Percentiles rank a stretch among this genome's conserved stretches.
Evolutionary conservation across 352 stramenopile genomes (phyloP).

Genomic region (Pythium biforme): DNA sequence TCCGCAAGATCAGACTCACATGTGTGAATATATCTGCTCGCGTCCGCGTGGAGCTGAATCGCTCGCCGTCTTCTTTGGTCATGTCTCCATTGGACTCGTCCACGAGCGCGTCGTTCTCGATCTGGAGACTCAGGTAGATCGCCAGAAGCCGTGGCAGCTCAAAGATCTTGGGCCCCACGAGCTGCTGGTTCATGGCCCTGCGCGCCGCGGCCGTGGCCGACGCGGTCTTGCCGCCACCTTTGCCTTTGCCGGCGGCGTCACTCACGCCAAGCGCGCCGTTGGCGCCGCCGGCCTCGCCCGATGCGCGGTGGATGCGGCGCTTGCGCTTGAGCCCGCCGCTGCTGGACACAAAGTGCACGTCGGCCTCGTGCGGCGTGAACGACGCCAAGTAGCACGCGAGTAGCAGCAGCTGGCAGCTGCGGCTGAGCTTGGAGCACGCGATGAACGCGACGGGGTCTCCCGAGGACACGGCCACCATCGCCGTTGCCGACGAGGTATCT

Average conservation of each 20-base stretch:
- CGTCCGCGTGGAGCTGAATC: conserved; percentile 24
- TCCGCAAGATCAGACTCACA: conserved; percentile 34
- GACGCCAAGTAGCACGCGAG: conserved; percentile 72
- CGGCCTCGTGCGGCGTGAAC: conserved; percentile 78
- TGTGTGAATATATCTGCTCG: conserved; percentile 79
- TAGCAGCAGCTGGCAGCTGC: conserved; percentile 68
- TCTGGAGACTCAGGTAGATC: conserved; percentile 73
- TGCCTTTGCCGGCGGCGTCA: not conserved
- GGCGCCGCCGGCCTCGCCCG: conserved; percentile 5
- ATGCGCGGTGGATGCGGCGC: conserved; percentile 39
- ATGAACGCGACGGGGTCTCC: conserved; percentile 42
- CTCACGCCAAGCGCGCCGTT: conserved; percentile 7
- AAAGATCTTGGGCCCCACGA: conserved; percentile 75
- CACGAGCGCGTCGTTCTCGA: conserved; percentile 29
- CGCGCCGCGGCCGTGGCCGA: conserved; percentile 27
- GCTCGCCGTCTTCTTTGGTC: not conserved
- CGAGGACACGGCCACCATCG: conserved; percentile 4
- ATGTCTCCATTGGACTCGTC: not conserved
- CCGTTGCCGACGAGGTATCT: not conserved
- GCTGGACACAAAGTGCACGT: conserved; percentile 71
- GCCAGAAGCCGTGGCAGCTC: conserved; percentile 66
- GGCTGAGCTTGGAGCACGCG: conserved; percentile 58
- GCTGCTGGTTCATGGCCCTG: conserved; percentile 34
- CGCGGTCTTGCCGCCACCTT: not conserved
- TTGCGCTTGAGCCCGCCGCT: conserved; percentile 48